A percentile compares a stretch with the other conserved stretches of the same genome.
phyloP scores from a whole-genome alignment of 2,329 filamentous ascomycete species.

The Dendryphion nanum region DNA sequence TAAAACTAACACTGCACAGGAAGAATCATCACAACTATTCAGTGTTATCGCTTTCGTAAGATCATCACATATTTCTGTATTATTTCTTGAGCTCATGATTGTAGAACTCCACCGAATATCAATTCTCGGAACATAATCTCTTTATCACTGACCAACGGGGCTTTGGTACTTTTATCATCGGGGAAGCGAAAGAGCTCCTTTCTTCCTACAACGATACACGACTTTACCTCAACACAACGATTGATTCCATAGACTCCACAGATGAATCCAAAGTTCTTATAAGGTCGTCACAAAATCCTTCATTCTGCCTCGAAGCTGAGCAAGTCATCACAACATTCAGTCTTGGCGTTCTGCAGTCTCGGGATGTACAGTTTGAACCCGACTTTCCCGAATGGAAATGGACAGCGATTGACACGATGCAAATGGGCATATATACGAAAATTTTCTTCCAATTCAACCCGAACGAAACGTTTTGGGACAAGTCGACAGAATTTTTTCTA shows the following conservation, averaged over 20 bases:
- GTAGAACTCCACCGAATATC: slow-evolving; percentile 49
- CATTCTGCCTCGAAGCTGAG: slow-evolving; percentile 55
- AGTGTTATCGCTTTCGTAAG: neutral
- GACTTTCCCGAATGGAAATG: slow-evolving; percentile 60
- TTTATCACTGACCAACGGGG: slow-evolving; percentile 59
- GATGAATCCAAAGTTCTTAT: no score
- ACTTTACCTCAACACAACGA: neutral
- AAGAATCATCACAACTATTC: slow-evolving; percentile 1
- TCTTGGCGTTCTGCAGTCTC: slow-evolving; percentile 55
- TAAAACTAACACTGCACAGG: slow-evolving; percentile 4
- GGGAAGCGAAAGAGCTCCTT: slow-evolving; percentile 56
- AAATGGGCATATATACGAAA: slow-evolving; percentile 68
- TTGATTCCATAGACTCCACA: neutral
- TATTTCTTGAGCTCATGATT: no score
- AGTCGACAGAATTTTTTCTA: slow-evolving; percentile 47
- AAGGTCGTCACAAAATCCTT: no score
- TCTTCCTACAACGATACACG: neutral
- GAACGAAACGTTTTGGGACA: slow-evolving; percentile 60
- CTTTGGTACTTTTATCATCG: slow-evolving; percentile 56
- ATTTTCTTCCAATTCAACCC: slow-evolving; percentile 61
- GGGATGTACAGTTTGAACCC: slow-evolving; percentile 56
- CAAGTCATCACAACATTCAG: slow-evolving; percentile 49
- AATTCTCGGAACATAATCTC: slow-evolving; percentile 59
- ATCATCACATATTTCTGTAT: no score
- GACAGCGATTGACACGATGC: slow-evolving; percentile 58